Evolutionary conservation across 345 rosid species (phyloP).

Genomic region (Eucalyptus regnans): DNA sequence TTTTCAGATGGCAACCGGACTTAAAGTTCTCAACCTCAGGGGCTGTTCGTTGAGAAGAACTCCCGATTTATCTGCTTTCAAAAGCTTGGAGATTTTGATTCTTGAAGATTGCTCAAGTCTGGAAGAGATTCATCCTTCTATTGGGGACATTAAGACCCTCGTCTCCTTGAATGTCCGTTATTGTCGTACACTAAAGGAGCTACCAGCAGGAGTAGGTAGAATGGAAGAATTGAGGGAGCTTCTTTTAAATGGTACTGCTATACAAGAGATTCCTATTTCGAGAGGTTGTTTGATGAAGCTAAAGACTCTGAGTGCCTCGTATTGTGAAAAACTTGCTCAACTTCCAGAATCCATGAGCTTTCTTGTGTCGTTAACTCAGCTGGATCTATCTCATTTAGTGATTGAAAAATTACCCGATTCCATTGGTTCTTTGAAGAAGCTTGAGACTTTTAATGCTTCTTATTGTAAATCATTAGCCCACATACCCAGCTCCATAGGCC

Average conservation of each 20-base stretch:
- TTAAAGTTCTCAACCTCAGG: rapidly evolving
- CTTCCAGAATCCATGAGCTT: background rate
- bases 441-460: rapidly evolving
- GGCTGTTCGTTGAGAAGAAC: rapidly evolving
- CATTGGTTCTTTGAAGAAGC: background rate
- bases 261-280: rapidly evolving
- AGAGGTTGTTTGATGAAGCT: background rate
- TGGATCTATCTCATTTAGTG: rapidly evolving
- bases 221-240: background rate
- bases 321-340: background rate
- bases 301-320: rapidly evolving
- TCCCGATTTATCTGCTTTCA: background rate
- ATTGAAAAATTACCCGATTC: background rate
- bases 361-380: background rate
- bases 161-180: rapidly evolving
- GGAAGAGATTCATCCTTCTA: background rate
- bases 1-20: background rate
- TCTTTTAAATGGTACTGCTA: rapidly evolving
- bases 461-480: background rate
- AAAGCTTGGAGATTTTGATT: background rate
- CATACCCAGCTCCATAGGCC: background rate
- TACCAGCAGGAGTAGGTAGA: background rate
- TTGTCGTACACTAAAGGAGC: rapidly evolving
- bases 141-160: background rate
- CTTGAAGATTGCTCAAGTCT: rapidly evolving